Evolutionary conservation across 257 asterid species (phyloP).

Genomic region (Solanum pimpinellifolium): DNA sequence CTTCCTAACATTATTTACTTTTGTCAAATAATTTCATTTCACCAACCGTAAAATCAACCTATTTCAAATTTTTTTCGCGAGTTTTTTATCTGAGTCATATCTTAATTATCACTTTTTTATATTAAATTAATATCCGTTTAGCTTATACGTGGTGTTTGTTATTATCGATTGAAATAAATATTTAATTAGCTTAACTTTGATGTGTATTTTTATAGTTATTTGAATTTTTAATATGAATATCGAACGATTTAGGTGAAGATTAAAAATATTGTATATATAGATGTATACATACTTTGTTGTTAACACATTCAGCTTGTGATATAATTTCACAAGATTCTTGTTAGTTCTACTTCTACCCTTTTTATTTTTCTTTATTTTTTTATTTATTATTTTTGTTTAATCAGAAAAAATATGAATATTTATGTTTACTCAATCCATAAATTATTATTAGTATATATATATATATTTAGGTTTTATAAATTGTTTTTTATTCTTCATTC

Average conservation of each 20-base stretch:
- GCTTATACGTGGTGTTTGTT: too few species aligned
- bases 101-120: too few species aligned
- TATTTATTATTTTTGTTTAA: not conserved
- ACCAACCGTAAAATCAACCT: not conserved
- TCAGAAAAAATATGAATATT: not conserved
- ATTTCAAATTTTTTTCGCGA: too few species aligned
- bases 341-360: not conserved
- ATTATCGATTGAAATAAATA: too few species aligned
- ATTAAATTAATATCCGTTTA: too few species aligned
- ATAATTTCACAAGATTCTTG: not conserved
- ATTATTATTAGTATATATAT: not conserved
- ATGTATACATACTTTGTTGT: too few species aligned
- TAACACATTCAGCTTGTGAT: not conserved
- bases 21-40: not conserved
- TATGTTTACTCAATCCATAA: not conserved
- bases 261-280: not conserved
- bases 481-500: not conserved
- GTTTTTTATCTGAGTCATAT: too few species aligned
- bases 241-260: fast-evolving
- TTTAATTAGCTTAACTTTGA: not conserved
- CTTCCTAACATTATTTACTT: not conserved
- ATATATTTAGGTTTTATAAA: not conserved
- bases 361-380: too few species aligned
- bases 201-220: too few species aligned
- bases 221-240: not conserved